Base-by-base conservation (phyloP, 495 filamentous ascomycete genomes). In the Neurospora sp. region DNA sequence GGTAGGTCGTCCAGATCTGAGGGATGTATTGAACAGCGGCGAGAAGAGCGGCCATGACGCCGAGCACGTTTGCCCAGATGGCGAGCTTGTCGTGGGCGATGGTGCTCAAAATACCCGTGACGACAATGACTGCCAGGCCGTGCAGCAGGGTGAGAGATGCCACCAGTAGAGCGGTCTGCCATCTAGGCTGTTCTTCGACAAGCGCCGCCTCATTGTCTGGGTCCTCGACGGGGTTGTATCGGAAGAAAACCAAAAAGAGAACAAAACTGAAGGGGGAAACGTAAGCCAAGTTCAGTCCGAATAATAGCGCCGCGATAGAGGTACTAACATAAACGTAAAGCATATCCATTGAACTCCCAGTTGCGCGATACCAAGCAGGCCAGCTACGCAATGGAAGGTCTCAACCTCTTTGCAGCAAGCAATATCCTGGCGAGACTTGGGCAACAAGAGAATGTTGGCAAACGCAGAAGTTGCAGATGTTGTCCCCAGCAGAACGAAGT, bases 1-100 rank as follows among this genome's bases (percentile, higher is more conserved):
- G 87, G 83, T 93, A 94, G 2, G 96, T 99, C 39, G 92, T 97
- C 79, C 88, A 94, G 76, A 99, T 94, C 83, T 99, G 96, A 2
- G 96, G 96, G 23, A 98, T 84, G 82, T 98, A 99, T 80, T 99
- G 96, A 27, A 98, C 88, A 0, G 88, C 90, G 0, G 96, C 92
- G 27, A 98, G 89, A n/a, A 90, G 76, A 5, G 93, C 90, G 44
- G 92, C 86, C 77, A 91, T 85, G 72, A 97, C 83, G 12, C 96
- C 96, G 27, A 97, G 88, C 74, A 92, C 83, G 77, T 96, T 92
- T 20, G 96, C 94, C 91, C 92, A 98, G 14, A 83, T 80, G 31
- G 88, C 85, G 1, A 98, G 85, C 54, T 88, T 80, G 3, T 83
- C 74, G 10, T 90, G 92, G 3, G 82, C 82, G 54, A 85, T 81